Conservation (phyloP, 169 alveolate species). For the Cryptosporidium sp. region DNA sequence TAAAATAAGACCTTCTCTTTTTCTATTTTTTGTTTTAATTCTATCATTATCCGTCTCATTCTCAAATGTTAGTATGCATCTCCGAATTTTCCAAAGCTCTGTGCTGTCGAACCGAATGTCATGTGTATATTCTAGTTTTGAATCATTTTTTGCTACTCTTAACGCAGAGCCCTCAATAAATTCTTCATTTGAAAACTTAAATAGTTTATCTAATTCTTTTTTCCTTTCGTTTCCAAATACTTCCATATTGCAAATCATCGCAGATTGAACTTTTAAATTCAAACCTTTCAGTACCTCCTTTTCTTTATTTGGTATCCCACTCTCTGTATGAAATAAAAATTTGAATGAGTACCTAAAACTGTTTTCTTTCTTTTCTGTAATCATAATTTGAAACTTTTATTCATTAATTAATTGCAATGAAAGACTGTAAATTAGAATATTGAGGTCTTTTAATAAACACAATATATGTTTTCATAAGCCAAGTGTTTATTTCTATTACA, state of each 20-base stretch:
- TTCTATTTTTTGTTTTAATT: not conserved
- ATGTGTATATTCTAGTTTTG: not conserved
- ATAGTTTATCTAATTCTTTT: constrained; percentile 18
- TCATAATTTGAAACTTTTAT: not conserved
- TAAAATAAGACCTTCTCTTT: constrained; percentile 18
- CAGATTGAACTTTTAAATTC: constrained; percentile 27
- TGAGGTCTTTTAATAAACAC: not conserved
- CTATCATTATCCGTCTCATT: not conserved
- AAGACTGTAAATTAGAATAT: not conserved
- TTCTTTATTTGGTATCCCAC: not conserved
- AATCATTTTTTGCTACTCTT: not conserved
- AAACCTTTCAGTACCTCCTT: not conserved
- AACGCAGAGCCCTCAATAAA: constrained; percentile 17
- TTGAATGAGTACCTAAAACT: not conserved
- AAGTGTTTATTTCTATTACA: not conserved
- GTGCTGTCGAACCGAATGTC: not conserved
- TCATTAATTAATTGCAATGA: not conserved
- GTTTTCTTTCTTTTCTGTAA: not conserved
- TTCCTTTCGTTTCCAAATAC: constrained; percentile 37
- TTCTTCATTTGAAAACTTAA: constrained; percentile 1
- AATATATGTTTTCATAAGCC: not conserved
- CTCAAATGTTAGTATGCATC: not conserved
- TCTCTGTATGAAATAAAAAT: constrained; percentile 5
- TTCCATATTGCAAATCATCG: constrained; percentile 34
- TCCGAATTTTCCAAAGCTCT: constrained; percentile 44